Evolutionary conservation across 2,329 filamentous ascomycete species (phyloP).

Genomic region (Chalaropsis thielavioides): DNA sequence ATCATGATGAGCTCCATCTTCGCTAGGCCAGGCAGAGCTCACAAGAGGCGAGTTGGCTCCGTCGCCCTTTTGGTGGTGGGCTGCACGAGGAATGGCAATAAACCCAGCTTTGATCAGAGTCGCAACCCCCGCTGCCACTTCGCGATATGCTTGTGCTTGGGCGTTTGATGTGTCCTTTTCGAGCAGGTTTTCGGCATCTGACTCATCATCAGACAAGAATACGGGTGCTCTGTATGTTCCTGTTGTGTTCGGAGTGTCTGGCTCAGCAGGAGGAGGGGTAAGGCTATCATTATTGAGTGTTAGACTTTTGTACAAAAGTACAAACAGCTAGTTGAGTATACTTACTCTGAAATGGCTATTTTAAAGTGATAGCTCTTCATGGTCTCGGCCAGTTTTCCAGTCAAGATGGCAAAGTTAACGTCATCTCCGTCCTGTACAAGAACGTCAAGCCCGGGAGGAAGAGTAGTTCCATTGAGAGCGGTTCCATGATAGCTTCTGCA

Average conservation of each 20-base stretch:
- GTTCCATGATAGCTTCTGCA: constrained; percentile 17
- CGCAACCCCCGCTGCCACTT: neutral
- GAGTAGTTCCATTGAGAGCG: constrained; percentile 9
- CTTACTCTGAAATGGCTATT: neutral
- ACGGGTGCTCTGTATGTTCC: constrained; percentile 11
- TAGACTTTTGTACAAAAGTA: neutral
- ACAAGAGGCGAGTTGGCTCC: neutral
- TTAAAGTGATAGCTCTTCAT: neutral
- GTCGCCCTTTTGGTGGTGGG: neutral
- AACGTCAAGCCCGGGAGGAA: constrained; percentile 2
- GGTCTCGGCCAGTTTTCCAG: constrained; percentile 7
- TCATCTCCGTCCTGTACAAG: constrained; percentile 8
- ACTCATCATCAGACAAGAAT: constrained; percentile 12
- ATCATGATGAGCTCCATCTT: neutral
- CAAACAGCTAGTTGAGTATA: neutral
- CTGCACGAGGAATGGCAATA: neutral
- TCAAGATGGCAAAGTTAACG: constrained; percentile 12
- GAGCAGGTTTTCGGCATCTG: neutral
- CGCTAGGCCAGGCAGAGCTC: neutral
- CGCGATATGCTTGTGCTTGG: neutral
- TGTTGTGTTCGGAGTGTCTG: neutral
- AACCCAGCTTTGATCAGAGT: neutral
- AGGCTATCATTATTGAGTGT: neutral
- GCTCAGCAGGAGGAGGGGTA: neutral
- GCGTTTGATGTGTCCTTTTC: neutral